Percentiles rank a stretch among this genome's conserved stretches.
Evolutionary conservation across 495 filamentous ascomycete species (phyloP).

Genomic region (Hyaloscypha finlandica): DNA sequence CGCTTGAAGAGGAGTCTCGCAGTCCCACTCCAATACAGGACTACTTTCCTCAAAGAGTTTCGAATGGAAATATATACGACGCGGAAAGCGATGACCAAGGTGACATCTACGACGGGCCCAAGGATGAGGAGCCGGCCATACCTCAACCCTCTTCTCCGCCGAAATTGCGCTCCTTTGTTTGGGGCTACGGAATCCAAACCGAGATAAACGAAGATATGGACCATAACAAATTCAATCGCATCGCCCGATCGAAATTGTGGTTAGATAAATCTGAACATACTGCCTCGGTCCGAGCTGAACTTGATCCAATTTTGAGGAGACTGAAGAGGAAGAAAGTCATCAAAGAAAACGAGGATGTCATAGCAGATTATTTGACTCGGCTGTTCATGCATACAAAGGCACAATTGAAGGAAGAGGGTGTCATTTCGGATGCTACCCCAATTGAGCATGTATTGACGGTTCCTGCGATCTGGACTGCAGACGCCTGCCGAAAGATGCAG

Average conservation of each 20-base stretch:
- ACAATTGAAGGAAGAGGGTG: constrained; percentile 19
- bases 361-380: constrained; percentile 33
- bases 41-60: background rate
- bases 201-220: constrained; percentile 9
- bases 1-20: constrained; percentile 2
- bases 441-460: constrained; percentile 36
- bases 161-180: background rate
- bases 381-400: constrained; percentile 28
- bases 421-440: constrained; percentile 7
- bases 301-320: background rate
- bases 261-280: constrained; percentile 14
- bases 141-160: background rate
- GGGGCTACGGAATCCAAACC: constrained; percentile 16
- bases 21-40: background rate
- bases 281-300: background rate
- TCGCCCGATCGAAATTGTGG: constrained; percentile 13
- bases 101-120: background rate
- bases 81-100: background rate
- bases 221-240: constrained; percentile 16
- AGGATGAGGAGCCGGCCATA: background rate
- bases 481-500: constrained; percentile 37
- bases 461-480: constrained; percentile 36
- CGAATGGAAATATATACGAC: background rate
- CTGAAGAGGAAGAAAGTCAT: constrained; percentile 14
- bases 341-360: constrained; percentile 21